Evolutionary conservation across 257 asterid species (phyloP).

Genomic region (Linderniella brevidens): DNA sequence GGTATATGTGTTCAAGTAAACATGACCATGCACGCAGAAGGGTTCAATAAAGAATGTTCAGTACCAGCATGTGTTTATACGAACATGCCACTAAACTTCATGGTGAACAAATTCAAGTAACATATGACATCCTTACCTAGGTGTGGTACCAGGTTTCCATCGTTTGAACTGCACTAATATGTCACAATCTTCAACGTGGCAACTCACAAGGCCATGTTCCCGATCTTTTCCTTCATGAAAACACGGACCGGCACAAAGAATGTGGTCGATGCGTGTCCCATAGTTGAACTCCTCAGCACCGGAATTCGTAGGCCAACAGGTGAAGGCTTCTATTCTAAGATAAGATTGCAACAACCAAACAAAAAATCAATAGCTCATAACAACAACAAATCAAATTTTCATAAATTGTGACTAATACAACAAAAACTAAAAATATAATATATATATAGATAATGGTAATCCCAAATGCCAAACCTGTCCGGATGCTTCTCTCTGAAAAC

Average conservation of each 20-base stretch:
- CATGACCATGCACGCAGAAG: too few relatives aligned
- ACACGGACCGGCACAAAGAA: constrained; percentile 76
- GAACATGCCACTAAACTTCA: too few relatives aligned
- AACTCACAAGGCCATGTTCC: constrained; percentile 46
- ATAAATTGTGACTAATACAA: not conserved
- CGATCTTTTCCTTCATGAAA: constrained; percentile 44
- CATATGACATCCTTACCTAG: constrained; percentile 37
- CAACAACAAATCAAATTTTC: not conserved
- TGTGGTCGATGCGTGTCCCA: constrained; percentile 93
- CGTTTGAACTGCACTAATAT: constrained; percentile 71
- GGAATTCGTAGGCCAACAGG: constrained; percentile 91
- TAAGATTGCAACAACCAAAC: constrained; percentile 3
- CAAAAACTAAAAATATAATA: not conserved
- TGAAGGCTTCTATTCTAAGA: constrained; percentile 61
- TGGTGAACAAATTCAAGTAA: too few relatives aligned
- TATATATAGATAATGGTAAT: not conserved
- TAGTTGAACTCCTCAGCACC: constrained; percentile 92
- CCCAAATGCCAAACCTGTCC: constrained; percentile 35
- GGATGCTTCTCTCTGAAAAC: constrained; percentile 76
- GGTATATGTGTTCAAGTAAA: too few relatives aligned
- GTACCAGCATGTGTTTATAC: too few relatives aligned
- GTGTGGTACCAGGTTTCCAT: constrained; percentile 69
- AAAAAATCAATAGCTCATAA: not conserved
- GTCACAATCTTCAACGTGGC: constrained; percentile 83
- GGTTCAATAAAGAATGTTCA: too few relatives aligned